Base-by-base conservation (phyloP, 305 asterid genomes). In the Rubia peregrina region DNA sequence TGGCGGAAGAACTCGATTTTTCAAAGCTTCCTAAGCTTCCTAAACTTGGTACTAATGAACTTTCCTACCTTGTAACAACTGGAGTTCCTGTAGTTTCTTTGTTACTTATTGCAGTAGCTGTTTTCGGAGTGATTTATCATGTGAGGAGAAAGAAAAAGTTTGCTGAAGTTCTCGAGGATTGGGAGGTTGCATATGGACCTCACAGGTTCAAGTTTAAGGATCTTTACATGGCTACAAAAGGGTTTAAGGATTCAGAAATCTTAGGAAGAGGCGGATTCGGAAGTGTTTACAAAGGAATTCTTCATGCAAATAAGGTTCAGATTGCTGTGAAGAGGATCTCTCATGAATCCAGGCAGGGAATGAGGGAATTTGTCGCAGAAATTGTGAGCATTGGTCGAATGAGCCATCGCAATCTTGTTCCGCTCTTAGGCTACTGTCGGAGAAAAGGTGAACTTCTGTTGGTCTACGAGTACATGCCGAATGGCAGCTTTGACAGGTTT, bases 291-390 rank as follows among this genome's bases (percentile, higher is more conserved):
- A 64, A 24, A 1, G 68, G 68, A 1, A 8, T 41, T 17, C 46
- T 64, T 0, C 59, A 53, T 53, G 6, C 68, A 8, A 19, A 19
- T 30, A 64, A n/a, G 13, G 33, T 40, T 41, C 33, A 40, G 9
- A 64, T 64, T 16, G 68, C 68, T 41, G 68, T 64, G 51, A 64
- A 64, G 68, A 40, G 68, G 51, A 41, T 64, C 44, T 64, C 68
- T 6, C 68, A 64, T 41, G 68, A 40, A 3, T 64, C 68, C 22
- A 64, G 68, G 12, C 68, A 64, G 13, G 68, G 68, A 30, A 64
- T 64, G 68, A 64, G 68, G 14, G 68, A 64, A 8, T 64, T 64
- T 14, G 53, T 64, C 0, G 68, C 68, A 1, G 68, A 64, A 64
- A 64, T 64, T 3, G 68, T 64, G 4, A 64, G 68, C 68, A 64